Base-by-base conservation (phyloP, 202 grass and related monocot genomes). In the Sporobolus alterniflorus region DNA sequence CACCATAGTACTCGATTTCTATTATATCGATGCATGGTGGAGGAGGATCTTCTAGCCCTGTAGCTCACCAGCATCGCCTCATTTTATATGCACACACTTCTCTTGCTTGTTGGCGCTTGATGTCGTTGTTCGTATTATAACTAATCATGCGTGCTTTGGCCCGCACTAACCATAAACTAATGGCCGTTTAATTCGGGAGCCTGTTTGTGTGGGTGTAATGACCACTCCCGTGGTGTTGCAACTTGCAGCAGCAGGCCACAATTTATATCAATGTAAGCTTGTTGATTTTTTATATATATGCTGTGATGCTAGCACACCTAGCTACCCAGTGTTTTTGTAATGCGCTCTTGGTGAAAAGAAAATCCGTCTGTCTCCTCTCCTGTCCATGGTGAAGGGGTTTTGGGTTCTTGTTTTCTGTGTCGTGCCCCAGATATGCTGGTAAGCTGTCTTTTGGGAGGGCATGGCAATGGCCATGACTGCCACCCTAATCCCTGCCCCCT, bases 361-460 rank as follows among this genome's bases (percentile, higher is more conserved):
- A 69, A 28, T 39, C 44, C 54, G 34, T 64, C 68, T 86, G 75
- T 84, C 75, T 84, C 89, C 80, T 76, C 54, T 83, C 75, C 64
- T 90, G 75, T 54, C 84, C 84, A 49, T 24, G 84, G 77, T 74
- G 55, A 88, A 84, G 89, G 90, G 90, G 77, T 50, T 68, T 89
- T 29, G 86, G 85, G 89, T 83, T 94, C 91, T 92, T 95, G 96
- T 93, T 93, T 93, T 91, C 80, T 90, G 92, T 93, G 96, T 90
- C 86, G 72, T 89, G 86, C 74, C 77, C 96, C 91, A 89, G 80
- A 92, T 95, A 92, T 95, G 73, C 89, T 90, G 90, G 89, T 90
- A 75, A 86, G 82, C 71, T 93, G 79, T 98, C 92, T 90, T n/a
- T 88, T 88, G 69, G 47, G 84, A 87, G 75, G 75, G 82, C 78